A percentile compares a stretch with the other conserved stretches of the same genome.
Conservation (phyloP, 495 filamentous ascomycete species). For the Pseudoneurospora amorphoporcata region DNA sequence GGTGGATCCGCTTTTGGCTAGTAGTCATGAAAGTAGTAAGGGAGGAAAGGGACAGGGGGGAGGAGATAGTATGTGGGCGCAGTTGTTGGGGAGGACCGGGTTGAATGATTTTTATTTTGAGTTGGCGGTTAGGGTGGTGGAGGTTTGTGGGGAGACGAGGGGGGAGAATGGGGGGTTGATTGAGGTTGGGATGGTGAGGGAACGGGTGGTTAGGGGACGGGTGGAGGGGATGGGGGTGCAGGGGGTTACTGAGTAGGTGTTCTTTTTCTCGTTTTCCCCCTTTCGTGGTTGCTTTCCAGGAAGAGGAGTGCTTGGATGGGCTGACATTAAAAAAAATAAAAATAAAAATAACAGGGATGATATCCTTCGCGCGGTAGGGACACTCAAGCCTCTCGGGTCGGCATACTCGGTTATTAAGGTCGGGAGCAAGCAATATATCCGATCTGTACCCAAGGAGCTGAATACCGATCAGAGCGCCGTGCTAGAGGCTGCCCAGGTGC, state of each 20-base stretch:
- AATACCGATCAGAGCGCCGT: constrained; percentile 91
- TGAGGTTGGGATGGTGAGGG: constrained; percentile 69
- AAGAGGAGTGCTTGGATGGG: neutral
- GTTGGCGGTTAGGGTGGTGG: constrained; percentile 84
- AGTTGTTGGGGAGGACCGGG: constrained; percentile 67
- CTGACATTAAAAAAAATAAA: no score
- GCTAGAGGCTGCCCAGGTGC: constrained; percentile 72
- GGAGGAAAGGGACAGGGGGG: constrained; percentile 20
- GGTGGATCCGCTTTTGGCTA: constrained; percentile 75
- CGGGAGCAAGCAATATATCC: constrained; percentile 76
- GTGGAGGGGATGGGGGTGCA: constrained; percentile 68
- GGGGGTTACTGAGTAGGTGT: constrained; percentile 53
- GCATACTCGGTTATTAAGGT: constrained; percentile 75
- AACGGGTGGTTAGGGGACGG: constrained; percentile 56
- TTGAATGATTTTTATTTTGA: constrained; percentile 99
- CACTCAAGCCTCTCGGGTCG: constrained; percentile 76
- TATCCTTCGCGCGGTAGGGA: constrained; percentile 78
- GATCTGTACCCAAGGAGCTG: constrained; percentile 90
- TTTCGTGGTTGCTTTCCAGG: neutral
- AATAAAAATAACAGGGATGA: constrained; percentile 55
- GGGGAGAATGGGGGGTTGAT: constrained; percentile 89
- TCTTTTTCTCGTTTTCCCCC: neutral
- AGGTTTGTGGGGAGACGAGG: constrained; percentile 79
- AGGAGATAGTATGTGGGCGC: constrained; percentile 74
- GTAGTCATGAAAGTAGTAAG: constrained; percentile 41